Conservation (phyloP, 306 rosid species). For the Cicer chorassanicum region DNA sequence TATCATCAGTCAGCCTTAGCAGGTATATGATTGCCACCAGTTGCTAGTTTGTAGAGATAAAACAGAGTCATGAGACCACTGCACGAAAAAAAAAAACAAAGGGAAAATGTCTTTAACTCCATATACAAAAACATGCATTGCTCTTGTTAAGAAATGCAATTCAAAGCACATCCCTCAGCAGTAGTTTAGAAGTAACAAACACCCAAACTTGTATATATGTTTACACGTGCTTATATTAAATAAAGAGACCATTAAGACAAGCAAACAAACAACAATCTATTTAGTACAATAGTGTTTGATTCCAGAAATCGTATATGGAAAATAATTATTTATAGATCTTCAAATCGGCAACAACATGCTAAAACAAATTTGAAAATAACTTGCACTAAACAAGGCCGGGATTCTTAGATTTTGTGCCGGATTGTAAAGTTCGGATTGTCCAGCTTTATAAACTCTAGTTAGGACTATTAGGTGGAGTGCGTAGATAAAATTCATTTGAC, state of each 20-base stretch:
- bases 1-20: conserved; percentile 62
- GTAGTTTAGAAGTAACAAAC: conserved; percentile 10
- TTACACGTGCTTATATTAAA: conserved; percentile 5
- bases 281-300: not conserved
- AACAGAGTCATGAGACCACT: conserved; percentile 78
- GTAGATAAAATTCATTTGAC: not conserved
- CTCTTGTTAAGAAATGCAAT: not conserved
- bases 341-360: conserved; percentile 23
- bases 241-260: not conserved
- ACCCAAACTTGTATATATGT: conserved; percentile 6
- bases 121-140: not conserved
- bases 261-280: not conserved
- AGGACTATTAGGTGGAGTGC: not conserved
- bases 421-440: not conserved
- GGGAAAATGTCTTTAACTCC: conserved; percentile 35
- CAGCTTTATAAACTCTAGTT: not conserved
- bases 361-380: conserved; percentile 28
- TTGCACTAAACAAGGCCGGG: conserved; percentile 4
- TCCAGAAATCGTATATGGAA: conserved; percentile 9
- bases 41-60: conserved; percentile 78
- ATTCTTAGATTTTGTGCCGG: not conserved
- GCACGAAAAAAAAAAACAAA: conserved; percentile 44
- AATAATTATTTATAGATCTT: conserved; percentile 1
- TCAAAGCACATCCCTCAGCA: not conserved
- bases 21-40: conserved; percentile 86